These are phyloP conservation scores for Salix udensis DNA, from an alignment of 345 rosid species.

Conservation along the genomic window DNA sequence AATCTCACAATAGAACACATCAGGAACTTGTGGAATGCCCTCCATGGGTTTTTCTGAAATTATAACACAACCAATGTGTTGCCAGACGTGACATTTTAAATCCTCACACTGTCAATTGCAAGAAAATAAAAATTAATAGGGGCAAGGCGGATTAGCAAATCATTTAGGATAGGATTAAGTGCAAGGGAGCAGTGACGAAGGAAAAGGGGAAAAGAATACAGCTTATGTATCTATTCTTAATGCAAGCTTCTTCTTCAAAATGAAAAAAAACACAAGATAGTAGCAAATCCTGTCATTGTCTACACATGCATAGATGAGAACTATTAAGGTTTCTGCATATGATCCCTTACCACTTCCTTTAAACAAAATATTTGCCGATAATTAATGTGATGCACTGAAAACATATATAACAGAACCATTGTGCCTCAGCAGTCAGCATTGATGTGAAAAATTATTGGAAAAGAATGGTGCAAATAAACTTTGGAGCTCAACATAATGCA, in stretches of 20 bases:
- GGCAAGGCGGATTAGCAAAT: conserved; percentile 11
- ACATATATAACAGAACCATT: background rate
- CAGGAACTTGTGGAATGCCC: conserved; percentile 59
- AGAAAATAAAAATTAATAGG: background rate
- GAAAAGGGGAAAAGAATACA: background rate
- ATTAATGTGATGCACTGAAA: background rate
- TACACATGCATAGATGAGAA: background rate
- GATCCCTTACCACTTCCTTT: background rate
- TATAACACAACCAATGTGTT: conserved; percentile 74
- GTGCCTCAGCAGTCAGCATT: background rate
- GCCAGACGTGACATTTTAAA: conserved; percentile 70
- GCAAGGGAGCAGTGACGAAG: background rate
- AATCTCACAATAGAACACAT: conserved; percentile 73
- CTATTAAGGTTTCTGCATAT: background rate
- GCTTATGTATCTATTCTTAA: background rate
- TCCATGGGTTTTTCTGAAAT: conserved; percentile 74
- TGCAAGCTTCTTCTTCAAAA: background rate
- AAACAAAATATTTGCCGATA: background rate
- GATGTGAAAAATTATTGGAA: background rate
- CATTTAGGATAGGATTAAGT: background rate
- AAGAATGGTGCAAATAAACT: background rate
- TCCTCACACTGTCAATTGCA: conserved; percentile 70
- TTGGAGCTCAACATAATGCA: background rate
- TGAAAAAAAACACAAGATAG: background rate
- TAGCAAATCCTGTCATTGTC: background rate